These are phyloP conservation scores for Pseudogymnoascus sp. DNA, from an alignment of 2,329 filamentous ascomycete species.

Conservation along the genomic window DNA sequence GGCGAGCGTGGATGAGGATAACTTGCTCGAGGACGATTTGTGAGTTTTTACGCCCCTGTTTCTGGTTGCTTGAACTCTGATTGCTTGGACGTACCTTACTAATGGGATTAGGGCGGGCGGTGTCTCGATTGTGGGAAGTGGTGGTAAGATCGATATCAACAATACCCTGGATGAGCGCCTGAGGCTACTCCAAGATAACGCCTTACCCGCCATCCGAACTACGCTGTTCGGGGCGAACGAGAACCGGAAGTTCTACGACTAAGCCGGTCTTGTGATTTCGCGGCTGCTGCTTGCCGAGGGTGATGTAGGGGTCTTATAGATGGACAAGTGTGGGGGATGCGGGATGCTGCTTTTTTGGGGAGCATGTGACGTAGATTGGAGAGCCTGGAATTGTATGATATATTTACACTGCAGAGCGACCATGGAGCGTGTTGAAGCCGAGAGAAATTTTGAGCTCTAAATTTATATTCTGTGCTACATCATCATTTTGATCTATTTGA, in stretches of 20 bases:
- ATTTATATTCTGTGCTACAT: slow-evolving; percentile 5
- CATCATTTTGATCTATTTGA: not conserved
- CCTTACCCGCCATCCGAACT: slow-evolving; percentile 74
- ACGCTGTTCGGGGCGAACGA: slow-evolving; percentile 88
- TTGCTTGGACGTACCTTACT: slow-evolving; percentile 12
- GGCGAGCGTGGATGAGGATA: slow-evolving; percentile 66
- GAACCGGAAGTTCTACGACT: slow-evolving; percentile 94
- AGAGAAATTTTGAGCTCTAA: slow-evolving; percentile 7
- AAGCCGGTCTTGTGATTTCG: slow-evolving; percentile 27
- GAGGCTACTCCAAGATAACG: slow-evolving; percentile 72
- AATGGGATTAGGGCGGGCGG: slow-evolving; percentile 62
- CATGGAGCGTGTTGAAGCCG: slow-evolving; percentile 5
- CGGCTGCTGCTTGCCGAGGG: not conserved
- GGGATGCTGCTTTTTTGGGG: slow-evolving; percentile 18
- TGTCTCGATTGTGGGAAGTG: slow-evolving; percentile 67
- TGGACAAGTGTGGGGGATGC: not conserved
- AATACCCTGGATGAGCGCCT: slow-evolving; percentile 95
- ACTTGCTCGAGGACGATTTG: slow-evolving; percentile 73
- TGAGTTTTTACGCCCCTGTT: slow-evolving; percentile 41
- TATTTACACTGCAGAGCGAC: slow-evolving; percentile 9
- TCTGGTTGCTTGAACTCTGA: no score
- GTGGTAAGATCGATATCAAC: slow-evolving; percentile 95
- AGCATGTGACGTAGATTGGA: slow-evolving; percentile 28
- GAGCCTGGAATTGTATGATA: slow-evolving; percentile 9
- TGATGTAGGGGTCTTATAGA: not conserved